These are phyloP conservation scores for Neurospora sp. DNA, from an alignment of 495 filamentous ascomycete species.

Conservation along the genomic window DNA sequence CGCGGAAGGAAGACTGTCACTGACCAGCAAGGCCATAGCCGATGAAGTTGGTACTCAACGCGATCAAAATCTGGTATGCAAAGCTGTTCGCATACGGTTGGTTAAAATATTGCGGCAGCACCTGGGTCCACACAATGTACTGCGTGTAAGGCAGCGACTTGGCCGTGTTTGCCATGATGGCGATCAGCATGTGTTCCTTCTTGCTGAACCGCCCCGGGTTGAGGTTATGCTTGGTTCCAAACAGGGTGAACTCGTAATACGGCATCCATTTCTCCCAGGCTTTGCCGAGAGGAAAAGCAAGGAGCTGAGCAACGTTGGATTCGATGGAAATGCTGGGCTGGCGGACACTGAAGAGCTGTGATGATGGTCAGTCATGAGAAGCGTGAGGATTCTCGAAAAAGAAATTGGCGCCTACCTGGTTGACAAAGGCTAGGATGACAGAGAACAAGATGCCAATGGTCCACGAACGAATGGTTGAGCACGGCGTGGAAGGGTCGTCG, in stretches of 20 bases:
- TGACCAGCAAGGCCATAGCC: slow-evolving; percentile 45
- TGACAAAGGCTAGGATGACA: slow-evolving; percentile 29
- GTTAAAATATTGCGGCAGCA: slow-evolving; percentile 31
- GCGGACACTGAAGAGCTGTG: slow-evolving; percentile 28
- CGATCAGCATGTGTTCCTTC: slow-evolving; percentile 45
- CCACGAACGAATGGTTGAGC: slow-evolving; percentile 32
- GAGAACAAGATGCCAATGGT: slow-evolving; percentile 28
- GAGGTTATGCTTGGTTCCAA: slow-evolving; percentile 26
- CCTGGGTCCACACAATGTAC: slow-evolving; percentile 36
- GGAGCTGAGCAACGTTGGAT: slow-evolving; percentile 27
- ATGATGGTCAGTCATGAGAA: not conserved
- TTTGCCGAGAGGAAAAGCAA: slow-evolving; percentile 31
- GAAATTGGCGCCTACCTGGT: slow-evolving; percentile 6
- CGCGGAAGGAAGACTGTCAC: slow-evolving; percentile 3
- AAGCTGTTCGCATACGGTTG: slow-evolving; percentile 27
- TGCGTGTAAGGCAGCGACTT: slow-evolving; percentile 29
- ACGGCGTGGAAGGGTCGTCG: slow-evolving; percentile 29
- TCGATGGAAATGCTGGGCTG: slow-evolving; percentile 27
- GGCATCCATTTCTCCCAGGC: slow-evolving; percentile 24
- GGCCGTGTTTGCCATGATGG: slow-evolving; percentile 34
- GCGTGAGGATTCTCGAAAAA: not conserved
- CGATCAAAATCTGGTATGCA: slow-evolving; percentile 34
- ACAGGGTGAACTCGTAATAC: slow-evolving; percentile 27
- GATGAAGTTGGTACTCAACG: slow-evolving; percentile 37
- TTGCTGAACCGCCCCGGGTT: slow-evolving; percentile 43